Evolutionary conservation across 2,329 filamentous ascomycete species (phyloP).

Genomic region (Ceratocystis harringtonii): DNA sequence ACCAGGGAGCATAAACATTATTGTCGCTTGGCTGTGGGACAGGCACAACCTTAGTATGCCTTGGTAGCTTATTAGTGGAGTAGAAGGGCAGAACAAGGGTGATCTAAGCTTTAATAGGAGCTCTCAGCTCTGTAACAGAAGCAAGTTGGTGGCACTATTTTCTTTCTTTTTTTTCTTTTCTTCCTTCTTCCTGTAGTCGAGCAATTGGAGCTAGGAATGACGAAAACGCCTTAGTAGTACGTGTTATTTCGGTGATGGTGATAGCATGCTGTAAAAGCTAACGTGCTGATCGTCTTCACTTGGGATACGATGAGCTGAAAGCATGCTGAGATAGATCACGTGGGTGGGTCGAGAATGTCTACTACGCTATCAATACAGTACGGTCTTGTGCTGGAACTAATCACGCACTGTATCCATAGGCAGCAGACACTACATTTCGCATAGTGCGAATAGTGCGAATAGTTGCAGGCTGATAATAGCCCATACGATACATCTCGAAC

Average conservation of each 20-base stretch:
- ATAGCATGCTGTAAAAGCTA: not conserved
- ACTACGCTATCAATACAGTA: not conserved
- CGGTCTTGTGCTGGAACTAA: not conserved
- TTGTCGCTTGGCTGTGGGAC: not conserved
- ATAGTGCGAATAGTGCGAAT: not conserved
- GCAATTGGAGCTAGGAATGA: not conserved
- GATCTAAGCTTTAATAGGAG: not conserved
- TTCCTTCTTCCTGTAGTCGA: not conserved
- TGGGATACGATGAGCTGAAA: not conserved
- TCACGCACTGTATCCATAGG: not conserved
- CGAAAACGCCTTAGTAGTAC: not conserved
- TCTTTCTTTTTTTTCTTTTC: not conserved
- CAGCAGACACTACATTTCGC: not conserved
- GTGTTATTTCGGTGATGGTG: not conserved
- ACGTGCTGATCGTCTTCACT: not conserved
- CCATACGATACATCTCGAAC: not conserved
- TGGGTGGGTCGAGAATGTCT: not conserved
- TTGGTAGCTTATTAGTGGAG: not conserved
- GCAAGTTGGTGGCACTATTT: not conserved
- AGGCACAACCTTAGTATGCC: not conserved
- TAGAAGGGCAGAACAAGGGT: not conserved
- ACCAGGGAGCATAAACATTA: constrained; percentile 8
- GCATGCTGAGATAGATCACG: not conserved
- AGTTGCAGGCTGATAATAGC: not conserved
- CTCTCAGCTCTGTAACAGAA: not conserved